A percentile compares a stretch with the other conserved stretches of the same genome.
phyloP scores from a whole-genome alignment of 192 early-diverging fungal species.

The Coemansia sp. region DNA sequence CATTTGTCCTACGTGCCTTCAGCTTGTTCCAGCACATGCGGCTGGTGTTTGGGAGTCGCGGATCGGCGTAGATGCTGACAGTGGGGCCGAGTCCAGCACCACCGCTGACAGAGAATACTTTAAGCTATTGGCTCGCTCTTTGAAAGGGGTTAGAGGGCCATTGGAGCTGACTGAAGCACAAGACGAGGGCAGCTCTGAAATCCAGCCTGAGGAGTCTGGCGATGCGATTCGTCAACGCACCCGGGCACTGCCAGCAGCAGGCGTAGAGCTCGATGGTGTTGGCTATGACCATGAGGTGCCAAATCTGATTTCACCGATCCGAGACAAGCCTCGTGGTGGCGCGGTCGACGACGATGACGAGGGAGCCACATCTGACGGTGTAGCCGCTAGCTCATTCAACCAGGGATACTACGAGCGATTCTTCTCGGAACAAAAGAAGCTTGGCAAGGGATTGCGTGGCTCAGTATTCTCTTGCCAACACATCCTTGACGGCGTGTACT shows the following conservation, averaged over 20 bases:
- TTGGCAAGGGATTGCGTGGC: slow-evolving; percentile 90
- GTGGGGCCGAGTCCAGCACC: slow-evolving; percentile 2
- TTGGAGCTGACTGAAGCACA: slow-evolving; percentile 18
- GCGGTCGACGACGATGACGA: neutral
- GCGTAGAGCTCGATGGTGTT: neutral
- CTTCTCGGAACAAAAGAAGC: slow-evolving; percentile 84
- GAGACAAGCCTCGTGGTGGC: neutral
- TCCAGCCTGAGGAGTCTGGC: neutral
- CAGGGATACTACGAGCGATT: slow-evolving; percentile 96
- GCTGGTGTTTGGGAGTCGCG: slow-evolving; percentile 16
- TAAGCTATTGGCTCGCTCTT: slow-evolving; percentile 34
- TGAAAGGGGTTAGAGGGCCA: slow-evolving; percentile 17
- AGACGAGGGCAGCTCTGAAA: neutral
- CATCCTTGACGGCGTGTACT: slow-evolving; percentile 69
- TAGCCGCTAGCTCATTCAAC: slow-evolving; percentile 79
- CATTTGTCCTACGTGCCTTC: slow-evolving; percentile 36
- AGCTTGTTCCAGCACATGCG: slow-evolving; percentile 19
- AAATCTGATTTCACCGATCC: neutral
- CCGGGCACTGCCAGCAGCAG: neutral
- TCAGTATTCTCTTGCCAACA: slow-evolving; percentile 91
- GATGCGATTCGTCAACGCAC: neutral
- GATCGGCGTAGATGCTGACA: slow-evolving; percentile 2
- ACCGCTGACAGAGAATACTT: slow-evolving; percentile 49
- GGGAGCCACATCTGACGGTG: slow-evolving; percentile 6
- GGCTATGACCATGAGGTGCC: neutral